These are phyloP conservation scores for Ephemerocybe angulata DNA, from an alignment of 768 basidiomycete genomes.

Conservation along the genomic window DNA sequence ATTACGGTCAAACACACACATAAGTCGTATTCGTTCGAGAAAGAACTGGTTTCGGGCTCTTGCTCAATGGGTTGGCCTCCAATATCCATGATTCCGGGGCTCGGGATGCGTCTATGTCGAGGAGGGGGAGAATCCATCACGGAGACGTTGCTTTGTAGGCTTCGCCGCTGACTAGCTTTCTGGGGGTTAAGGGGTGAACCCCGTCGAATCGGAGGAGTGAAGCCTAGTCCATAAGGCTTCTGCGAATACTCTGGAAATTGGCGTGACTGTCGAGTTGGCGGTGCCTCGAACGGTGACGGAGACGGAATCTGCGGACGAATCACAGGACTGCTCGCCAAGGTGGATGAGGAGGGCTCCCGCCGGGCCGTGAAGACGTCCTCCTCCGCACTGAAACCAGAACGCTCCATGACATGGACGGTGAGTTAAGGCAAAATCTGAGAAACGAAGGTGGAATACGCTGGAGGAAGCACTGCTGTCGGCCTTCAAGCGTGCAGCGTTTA, in stretches of 20 bases:
- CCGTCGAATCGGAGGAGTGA: slow-evolving; percentile 25
- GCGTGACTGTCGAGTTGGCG: slow-evolving; percentile 15
- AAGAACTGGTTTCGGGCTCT: slow-evolving; percentile 30
- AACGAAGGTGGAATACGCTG: too few species aligned
- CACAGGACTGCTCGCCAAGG: slow-evolving; percentile 12
- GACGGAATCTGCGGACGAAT: slow-evolving; percentile 20
- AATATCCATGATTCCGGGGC: slow-evolving; percentile 12
- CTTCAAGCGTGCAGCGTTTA: neutral
- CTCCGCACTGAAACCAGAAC: slow-evolving; percentile 15
- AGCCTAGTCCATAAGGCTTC: slow-evolving; percentile 12
- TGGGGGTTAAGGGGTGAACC: slow-evolving; percentile 35
- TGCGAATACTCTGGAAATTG: slow-evolving; percentile 17
- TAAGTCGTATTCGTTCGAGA: slow-evolving; percentile 77
- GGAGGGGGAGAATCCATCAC: slow-evolving; percentile 16
- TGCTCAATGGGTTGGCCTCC: slow-evolving; percentile 9
- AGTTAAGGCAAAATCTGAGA: neutral
- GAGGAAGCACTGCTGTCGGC: too few species aligned
- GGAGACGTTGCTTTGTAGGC: neutral
- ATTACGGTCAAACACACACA: slow-evolving; percentile 42
- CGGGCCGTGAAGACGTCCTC: slow-evolving; percentile 25
- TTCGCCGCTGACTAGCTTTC: slow-evolving; percentile 13
- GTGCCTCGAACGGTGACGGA: slow-evolving; percentile 16
- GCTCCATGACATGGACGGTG: slow-evolving; percentile 16
- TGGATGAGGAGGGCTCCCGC: slow-evolving; percentile 11
- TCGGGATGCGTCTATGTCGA: slow-evolving; percentile 25